Evolutionary conservation across 306 rosid species (phyloP).

Genomic region (Dryas drummondii): DNA sequence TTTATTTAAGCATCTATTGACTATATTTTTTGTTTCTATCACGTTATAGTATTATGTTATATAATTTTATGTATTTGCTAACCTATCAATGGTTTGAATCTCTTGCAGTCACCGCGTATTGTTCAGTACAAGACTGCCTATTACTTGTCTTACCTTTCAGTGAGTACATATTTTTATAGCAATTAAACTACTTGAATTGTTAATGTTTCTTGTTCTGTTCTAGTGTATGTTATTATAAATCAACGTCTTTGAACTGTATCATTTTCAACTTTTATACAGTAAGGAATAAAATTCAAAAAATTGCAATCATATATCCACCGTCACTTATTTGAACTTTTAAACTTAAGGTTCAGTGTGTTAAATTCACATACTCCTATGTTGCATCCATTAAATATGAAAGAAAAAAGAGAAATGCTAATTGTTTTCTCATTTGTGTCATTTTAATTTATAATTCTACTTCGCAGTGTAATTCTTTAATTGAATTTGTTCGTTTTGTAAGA

Average conservation of each 20-base stretch:
- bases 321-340: too few relatives aligned
- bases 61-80: neutral
- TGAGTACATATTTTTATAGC: conserved; percentile 34
- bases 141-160: conserved; percentile 91
- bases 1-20: neutral
- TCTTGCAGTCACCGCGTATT: conserved; percentile 77
- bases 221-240: conserved; percentile 1
- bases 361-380: too few relatives aligned
- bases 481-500: too few relatives aligned
- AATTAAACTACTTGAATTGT: neutral
- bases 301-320: too few relatives aligned
- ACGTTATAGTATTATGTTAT: neutral
- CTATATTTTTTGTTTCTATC: neutral
- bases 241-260: conserved; percentile 7
- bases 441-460: too few relatives aligned
- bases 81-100: conserved; percentile 13
- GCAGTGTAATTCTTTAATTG: too few relatives aligned
- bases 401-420: too few relatives aligned
- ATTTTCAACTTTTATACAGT: too few relatives aligned
- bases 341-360: too few relatives aligned
- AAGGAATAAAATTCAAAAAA: too few relatives aligned
- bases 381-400: too few relatives aligned
- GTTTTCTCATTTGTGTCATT: too few relatives aligned
- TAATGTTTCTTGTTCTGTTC: neutral
- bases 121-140: conserved; percentile 93